Percentiles rank a stretch among this genome's conserved stretches.
phyloP scores from a whole-genome alignment of 2,329 filamentous ascomycete genomes.

The Sclerotinia borealis region DNA sequence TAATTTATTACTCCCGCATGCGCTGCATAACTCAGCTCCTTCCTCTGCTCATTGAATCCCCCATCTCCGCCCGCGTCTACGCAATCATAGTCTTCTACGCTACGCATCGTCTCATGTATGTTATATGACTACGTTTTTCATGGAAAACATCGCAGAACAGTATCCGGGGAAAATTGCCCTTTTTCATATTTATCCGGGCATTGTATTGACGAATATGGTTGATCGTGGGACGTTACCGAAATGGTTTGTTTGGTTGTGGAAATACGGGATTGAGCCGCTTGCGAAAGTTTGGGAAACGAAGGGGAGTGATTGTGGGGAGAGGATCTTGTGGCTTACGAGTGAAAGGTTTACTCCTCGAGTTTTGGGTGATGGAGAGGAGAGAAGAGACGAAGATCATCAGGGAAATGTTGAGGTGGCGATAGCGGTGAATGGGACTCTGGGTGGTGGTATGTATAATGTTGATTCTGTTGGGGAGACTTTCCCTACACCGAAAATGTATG shows the following conservation, averaged over 20 bases:
- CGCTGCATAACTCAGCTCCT: neutral
- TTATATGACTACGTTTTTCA: neutral
- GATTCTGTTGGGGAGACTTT: neutral
- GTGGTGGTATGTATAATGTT: neutral
- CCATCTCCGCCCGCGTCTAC: neutral
- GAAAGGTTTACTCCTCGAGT: neutral
- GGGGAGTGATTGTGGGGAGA: neutral
- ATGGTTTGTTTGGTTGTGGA: neutral
- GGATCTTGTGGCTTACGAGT: neutral
- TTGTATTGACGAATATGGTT: neutral
- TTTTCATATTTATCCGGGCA: neutral
- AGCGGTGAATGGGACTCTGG: neutral
- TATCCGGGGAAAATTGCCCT: neutral
- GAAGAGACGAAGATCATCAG: neutral
- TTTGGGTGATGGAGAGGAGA: too few relatives aligned
- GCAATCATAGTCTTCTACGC: neutral
- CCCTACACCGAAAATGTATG: neutral
- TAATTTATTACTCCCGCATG: neutral
- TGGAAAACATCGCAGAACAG: neutral
- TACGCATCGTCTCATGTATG: neutral
- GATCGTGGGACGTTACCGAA: neutral
- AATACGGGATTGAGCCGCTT: neutral
- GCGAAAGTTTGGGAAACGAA: neutral
- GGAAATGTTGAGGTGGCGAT: neutral
- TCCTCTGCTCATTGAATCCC: neutral